Evolutionary conservation across 208 protist species (phyloP).

Genomic region (Leishmania martiniquensis): DNA sequence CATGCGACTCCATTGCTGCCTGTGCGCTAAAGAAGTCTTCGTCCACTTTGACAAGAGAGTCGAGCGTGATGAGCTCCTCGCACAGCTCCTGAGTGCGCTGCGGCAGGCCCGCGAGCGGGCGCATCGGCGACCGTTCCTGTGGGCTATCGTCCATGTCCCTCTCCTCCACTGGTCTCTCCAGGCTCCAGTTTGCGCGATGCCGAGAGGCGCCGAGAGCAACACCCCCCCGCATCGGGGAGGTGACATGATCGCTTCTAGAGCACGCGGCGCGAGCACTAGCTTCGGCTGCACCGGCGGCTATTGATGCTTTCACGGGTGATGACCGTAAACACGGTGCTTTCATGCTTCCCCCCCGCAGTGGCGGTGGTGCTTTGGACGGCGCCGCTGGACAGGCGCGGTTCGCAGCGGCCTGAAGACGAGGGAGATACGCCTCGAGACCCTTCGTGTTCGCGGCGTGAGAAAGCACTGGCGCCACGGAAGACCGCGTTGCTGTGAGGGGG

Average conservation of each 20-base stretch:
- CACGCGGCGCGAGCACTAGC: neutral
- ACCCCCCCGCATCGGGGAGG: neutral
- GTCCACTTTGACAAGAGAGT: constrained; percentile 15
- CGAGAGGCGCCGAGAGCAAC: neutral
- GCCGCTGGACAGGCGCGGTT: neutral
- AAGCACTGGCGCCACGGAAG: neutral
- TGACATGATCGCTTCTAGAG: neutral
- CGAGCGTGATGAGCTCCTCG: constrained; percentile 10
- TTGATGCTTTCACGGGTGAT: neutral
- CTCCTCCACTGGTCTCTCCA: neutral
- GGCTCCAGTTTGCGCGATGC: neutral
- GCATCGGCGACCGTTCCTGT: neutral
- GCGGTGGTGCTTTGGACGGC: neutral
- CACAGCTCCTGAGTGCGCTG: constrained; percentile 9
- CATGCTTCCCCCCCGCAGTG: neutral
- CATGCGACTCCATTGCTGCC: constrained; percentile 13
- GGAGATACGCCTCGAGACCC: neutral
- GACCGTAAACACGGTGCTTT: neutral
- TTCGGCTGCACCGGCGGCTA: neutral
- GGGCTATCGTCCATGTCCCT: neutral
- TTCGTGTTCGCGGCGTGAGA: neutral
- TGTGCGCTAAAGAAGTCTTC: constrained; percentile 19
- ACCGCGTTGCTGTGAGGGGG: neutral
- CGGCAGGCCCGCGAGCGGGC: neutral
- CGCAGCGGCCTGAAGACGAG: constrained; percentile 6